Evolutionary conservation across 2,329 filamentous ascomycete genomes (phyloP), one percentile per base, ranked within the genome.

Genomic region (Monosporascus sp.): DNA sequence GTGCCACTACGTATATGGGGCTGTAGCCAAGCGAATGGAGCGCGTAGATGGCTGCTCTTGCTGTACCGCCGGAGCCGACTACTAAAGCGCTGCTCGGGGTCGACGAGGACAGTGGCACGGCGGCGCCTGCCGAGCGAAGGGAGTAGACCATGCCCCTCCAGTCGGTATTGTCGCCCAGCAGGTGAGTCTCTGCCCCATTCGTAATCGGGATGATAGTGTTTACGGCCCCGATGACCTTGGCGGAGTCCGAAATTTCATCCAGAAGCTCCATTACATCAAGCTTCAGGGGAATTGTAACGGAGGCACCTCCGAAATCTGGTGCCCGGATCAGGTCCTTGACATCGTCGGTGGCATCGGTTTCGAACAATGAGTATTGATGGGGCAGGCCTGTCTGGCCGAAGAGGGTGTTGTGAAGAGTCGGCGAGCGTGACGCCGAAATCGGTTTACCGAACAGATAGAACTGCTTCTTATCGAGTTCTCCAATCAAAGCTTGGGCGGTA

Each of bases 231-330:
- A 99, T 97, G 31, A 83, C 76, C 58, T 82, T 81, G 15, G 91
- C 93, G 51, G 94, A 86, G 31, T 86, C 81, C 0, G 90, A 86
- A 53, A 97, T 77, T 50, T 86, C 83, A 66, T 97, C 91, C 15
- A 99, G 75, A 5, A 93, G 72, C 0, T 82, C 78, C 73, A 95
- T 90, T 53, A 97, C 84, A 61, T 96, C 90, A 31, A 94, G 76
- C 74, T 99, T 99, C 51, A 99, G 77, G 1, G 94, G 94, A 49
- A 99, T 97, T 0, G 94, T 99, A 46, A 99, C 90, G 3, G 91
- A 97, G 3, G 90, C 93, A 53, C 94, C 94, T 7, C 94, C 94
- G 66, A 99, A 99, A 60, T 87, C 78, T 1, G 85, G 74, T 1
- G 83, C 74, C 7, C 81, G 82, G 54, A 99, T 85, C 48, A 90